Evolutionary conservation across 1,284 basidiomycete species (phyloP), one percentile per base, ranked within the genome.

Genomic region (Porogramme epimiltina): DNA sequence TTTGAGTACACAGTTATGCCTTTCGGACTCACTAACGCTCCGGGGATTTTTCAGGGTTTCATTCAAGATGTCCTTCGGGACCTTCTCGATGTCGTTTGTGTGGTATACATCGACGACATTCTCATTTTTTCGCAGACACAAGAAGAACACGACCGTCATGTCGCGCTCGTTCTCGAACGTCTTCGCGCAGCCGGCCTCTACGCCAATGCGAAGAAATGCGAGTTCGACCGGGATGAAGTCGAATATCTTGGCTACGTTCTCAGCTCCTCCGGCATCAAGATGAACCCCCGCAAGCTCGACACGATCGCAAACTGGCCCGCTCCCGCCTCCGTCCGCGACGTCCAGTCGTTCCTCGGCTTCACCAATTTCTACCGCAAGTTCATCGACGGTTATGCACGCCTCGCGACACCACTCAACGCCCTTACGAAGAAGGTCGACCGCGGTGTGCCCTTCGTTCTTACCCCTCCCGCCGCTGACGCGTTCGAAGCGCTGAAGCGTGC

Each of bases 201-300:
- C 22, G 48, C 44, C 0, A 75, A 77, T 47, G 51, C 63, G 0
- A 64, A 70, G 41, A 79, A 80, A 45, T 79, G 75, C 42, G 43
- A 60, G 0, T 79, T 79, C 55, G 47, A 67, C 3, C 44, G 51
- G 4, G 41, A 60, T 0, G 40, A 67, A 24, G 66, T 74, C 18
- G 68, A 74, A 23, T 81, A 73, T 61, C 66, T 81, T 0, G 75
- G 78, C 1, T 72, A 71, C 50, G 56, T 76, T 31, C 61, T 81
- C 23, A 45, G 45, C 0, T 11, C 56, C 0, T 51, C 67, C 1
- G 64, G 67, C 4, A 55, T 80, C 11, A 20, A 31, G 0, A 79
- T 80, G 76, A 69, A 77, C 46, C 61, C 64, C 0, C 55, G 49
- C 1, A 81, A 81, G 59, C 54, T 81, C 0, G 26, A 65, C 2